Base-by-base conservation (phyloP, 2,329 filamentous ascomycete genomes). In the Aspergillus ochraceus region DNA sequence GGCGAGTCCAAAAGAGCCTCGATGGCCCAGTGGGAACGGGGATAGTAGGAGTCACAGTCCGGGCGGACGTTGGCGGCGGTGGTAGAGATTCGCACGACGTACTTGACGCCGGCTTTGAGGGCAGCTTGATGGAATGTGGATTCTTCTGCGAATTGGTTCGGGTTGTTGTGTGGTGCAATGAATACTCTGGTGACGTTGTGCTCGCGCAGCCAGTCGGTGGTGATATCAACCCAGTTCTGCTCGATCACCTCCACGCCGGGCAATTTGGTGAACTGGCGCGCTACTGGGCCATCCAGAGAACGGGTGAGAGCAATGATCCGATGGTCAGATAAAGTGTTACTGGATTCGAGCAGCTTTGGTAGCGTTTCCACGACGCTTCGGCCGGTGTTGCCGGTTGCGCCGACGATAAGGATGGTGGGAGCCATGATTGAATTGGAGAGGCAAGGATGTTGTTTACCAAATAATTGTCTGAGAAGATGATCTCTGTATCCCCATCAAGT, bases 31-130 rank as follows among this genome's bases (percentile, higher is more conserved):
- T 80, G 77, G 0, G 64, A 39, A 5, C 77, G 70, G 3, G 72
- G 52, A 55, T 80, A 80, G 62, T 75, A 79, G 0, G 69, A 72
- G 0, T 19, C 42, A 49, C 12, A 70, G 55, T 75, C 71, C 0
- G 78, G 76, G n/a, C 67, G 68, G 2, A 79, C 72, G 22, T 76
- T 76, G 0, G 70, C 63, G 1, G 72, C 72, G 0, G 69, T 76
- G 0, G 78, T 80, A 0, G 76, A 80, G 59, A 80, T 76, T 1
- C 77, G 73, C 4, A 80, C 77, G 10, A 80, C 70, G 53, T 80
- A 80, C 51, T 77, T 61, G 2, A 80, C 73, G 11, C 77, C 72
- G 1, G 74, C 77, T 3, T 66, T 55, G 1, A 77, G 71, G 10
- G 72, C 70, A 2, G 70, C 68, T 1, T 75, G 9, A 47, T 74